Evolutionary conservation across 73 alveolate genomes (phyloP), one percentile per base, ranked within the genome.

Genomic region (Blepharisma japonicum): DNA sequence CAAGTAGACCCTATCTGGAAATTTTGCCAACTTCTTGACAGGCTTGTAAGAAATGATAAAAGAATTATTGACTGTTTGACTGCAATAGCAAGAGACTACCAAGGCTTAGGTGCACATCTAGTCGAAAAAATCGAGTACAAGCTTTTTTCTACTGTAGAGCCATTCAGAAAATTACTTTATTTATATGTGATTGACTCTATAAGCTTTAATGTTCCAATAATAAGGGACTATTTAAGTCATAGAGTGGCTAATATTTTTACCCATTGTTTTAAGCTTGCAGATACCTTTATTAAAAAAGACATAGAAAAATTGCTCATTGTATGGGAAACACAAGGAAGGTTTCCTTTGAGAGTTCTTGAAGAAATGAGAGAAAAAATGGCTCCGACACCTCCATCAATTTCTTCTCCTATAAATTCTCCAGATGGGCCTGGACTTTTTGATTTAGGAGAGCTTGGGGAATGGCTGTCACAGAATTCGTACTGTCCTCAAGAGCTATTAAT

Each of bases 1-100:
- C 74, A 61, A 61, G 23, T 61, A 0, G 74, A 61, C 74, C 74
- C 74, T 8, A 61, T 61, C 14, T 61, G 74, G 74, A 61, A 61
- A 25, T 61, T 14, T 39, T 18, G 46, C 74, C 74, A 61, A 25
- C 74, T 61, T 20, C 47, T 61, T 9, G 74, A 61, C 23, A 14
- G 74, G 2, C 46, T 61, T 14, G 46, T 25, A 14, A 14, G 74
- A 5, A 61, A 61, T 5, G 74, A 61, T 25, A 14, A 25, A 9
- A 14, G 74, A 4, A 61, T 61, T 18, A 61, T 61, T 9, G 74
- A 61, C 47, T 61, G 74, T 61, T 14, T 61, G 18, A 61, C 74
- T 0, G 74, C 74, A 1, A 20, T 61, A 25, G 74, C 74, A 20
- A 61, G 74, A 25, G 74, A 61, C 47, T 61, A 61, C 5, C 74